Conservation (phyloP, 202 grass and related monocot species). For the Hordeum pubiflorum region DNA sequence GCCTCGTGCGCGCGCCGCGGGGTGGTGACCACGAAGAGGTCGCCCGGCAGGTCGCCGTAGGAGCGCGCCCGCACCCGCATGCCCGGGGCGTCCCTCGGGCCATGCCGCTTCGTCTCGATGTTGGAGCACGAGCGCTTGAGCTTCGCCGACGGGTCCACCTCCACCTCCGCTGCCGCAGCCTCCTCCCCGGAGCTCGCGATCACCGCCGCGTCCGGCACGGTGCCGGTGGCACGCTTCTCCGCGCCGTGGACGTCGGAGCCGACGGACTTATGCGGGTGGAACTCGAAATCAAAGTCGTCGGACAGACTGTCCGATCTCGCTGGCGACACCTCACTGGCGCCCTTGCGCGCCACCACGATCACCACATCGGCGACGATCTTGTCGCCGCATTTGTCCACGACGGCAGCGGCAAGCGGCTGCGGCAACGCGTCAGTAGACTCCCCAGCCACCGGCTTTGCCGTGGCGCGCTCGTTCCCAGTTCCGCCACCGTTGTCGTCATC, state of each 20-base stretch:
- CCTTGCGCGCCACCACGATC: slow-evolving; percentile 22
- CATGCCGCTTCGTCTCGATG: slow-evolving; percentile 67
- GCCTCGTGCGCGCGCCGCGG: slow-evolving; percentile 9
- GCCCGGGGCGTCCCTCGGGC: slow-evolving; percentile 13
- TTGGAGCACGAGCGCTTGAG: slow-evolving; percentile 92
- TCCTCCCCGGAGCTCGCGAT: slow-evolving; percentile 9
- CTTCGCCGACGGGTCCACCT: slow-evolving; percentile 25
- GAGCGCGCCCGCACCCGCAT: slow-evolving; percentile 41
- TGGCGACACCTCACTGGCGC: slow-evolving; percentile 21
- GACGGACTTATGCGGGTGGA: slow-evolving; percentile 17
- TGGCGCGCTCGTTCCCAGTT: background rate
- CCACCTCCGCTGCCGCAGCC: background rate
- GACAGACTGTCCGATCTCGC: slow-evolving; percentile 22
- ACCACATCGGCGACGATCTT: background rate
- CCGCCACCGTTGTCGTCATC: slow-evolving; percentile 29
- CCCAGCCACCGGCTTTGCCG: slow-evolving; percentile 43
- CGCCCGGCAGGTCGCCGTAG: slow-evolving; percentile 38
- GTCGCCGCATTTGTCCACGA: slow-evolving; percentile 6
- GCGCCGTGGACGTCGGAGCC: background rate
- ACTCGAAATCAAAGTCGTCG: slow-evolving; percentile 50
- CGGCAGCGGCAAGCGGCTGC: background rate
- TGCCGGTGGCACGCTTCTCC: background rate
- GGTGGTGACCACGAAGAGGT: background rate
- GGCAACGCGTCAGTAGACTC: slow-evolving; percentile 16
- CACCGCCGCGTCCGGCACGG: background rate